A percentile compares a stretch with the other conserved stretches of the same genome.
Evolutionary conservation across 2,329 filamentous ascomycete genomes (phyloP).

Genomic region (Ceratocystis alfenasii): DNA sequence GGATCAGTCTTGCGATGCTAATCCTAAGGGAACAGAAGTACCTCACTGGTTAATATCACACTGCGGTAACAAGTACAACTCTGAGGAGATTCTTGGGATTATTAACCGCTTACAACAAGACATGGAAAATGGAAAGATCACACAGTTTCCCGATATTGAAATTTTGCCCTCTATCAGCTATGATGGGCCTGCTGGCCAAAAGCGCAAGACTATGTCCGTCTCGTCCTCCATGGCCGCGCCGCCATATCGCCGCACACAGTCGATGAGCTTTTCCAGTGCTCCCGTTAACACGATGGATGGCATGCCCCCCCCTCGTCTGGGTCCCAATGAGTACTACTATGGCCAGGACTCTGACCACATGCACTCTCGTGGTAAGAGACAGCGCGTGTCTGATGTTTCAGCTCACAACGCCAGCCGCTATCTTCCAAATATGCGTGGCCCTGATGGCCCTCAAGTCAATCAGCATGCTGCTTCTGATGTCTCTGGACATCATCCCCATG

Average conservation of each 20-base stretch:
- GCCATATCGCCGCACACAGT: slow-evolving; percentile 28
- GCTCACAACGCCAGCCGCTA: slow-evolving; percentile 18
- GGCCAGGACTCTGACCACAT: slow-evolving; percentile 12
- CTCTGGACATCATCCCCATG: slow-evolving; percentile 14
- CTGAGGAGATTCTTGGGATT: slow-evolving; percentile 38
- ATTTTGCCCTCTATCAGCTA: slow-evolving; percentile 42
- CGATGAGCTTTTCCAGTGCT: slow-evolving; percentile 27
- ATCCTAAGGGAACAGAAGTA: slow-evolving; percentile 33
- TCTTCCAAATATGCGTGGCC: slow-evolving; percentile 14
- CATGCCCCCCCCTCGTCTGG: slow-evolving; percentile 18
- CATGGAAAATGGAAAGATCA: slow-evolving; percentile 33
- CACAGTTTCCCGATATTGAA: slow-evolving; percentile 46
- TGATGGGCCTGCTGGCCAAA: slow-evolving; percentile 21
- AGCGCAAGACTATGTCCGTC: slow-evolving; percentile 20
- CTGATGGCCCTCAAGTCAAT: slow-evolving; percentile 10
- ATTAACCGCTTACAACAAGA: slow-evolving; percentile 36
- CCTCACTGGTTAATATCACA: slow-evolving; percentile 39
- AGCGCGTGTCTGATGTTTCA: slow-evolving; percentile 19
- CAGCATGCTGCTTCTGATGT: not conserved
- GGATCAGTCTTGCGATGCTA: slow-evolving; percentile 28
- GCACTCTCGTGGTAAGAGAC: slow-evolving; percentile 19
- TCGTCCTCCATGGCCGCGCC: slow-evolving; percentile 16
- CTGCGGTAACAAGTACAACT: slow-evolving; percentile 38
- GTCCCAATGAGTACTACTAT: slow-evolving; percentile 18
- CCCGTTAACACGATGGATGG: slow-evolving; percentile 12